phyloP scores from a whole-genome alignment of 805 yeast genomes.

The Suhomyces vadensis region DNA sequence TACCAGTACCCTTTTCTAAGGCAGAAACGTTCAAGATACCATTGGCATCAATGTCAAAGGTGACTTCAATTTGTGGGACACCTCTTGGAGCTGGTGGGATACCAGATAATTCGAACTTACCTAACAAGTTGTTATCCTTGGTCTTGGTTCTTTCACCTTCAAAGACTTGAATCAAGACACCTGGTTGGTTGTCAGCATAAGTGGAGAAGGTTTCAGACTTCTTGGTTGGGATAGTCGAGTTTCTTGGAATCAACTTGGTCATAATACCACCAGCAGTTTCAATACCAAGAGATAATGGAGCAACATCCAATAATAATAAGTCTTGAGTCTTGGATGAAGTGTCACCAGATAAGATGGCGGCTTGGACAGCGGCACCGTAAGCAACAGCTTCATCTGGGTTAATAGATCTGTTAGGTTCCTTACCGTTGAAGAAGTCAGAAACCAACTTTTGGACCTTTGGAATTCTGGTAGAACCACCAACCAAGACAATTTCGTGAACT shows the following conservation, averaged over 20 bases:
- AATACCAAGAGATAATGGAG: conserved; percentile 96
- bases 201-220: conserved; percentile 97
- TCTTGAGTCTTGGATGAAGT: conserved; percentile 96
- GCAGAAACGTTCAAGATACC: conserved; percentile 97
- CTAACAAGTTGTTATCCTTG: conserved; percentile 92
- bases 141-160: conserved; percentile 99
- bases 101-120: conserved; percentile 95
- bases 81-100: conserved; percentile 99
- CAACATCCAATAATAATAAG: conserved; percentile 90
- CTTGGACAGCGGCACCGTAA: conserved; percentile 99
- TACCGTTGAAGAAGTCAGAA: conserved; percentile 95
- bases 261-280: conserved; percentile 99
- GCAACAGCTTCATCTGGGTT: conserved; percentile 99
- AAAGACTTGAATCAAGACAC: conserved; percentile 94
- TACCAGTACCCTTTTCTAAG: conserved; percentile 97
- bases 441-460: conserved; percentile 96
- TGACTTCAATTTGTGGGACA: conserved; percentile 97
- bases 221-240: conserved; percentile 96
- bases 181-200: conserved; percentile 97
- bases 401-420: conserved; percentile 94
- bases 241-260: conserved; percentile 98
- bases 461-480: conserved; percentile 98
- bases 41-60: conserved; percentile 95
- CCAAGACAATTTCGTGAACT: conserved; percentile 89
- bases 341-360: conserved; percentile 95